Evolutionary conservation across 106 monocot genomes (phyloP), one percentile per base, ranked within the genome.

Genomic region (Narthecium ossifragum): DNA sequence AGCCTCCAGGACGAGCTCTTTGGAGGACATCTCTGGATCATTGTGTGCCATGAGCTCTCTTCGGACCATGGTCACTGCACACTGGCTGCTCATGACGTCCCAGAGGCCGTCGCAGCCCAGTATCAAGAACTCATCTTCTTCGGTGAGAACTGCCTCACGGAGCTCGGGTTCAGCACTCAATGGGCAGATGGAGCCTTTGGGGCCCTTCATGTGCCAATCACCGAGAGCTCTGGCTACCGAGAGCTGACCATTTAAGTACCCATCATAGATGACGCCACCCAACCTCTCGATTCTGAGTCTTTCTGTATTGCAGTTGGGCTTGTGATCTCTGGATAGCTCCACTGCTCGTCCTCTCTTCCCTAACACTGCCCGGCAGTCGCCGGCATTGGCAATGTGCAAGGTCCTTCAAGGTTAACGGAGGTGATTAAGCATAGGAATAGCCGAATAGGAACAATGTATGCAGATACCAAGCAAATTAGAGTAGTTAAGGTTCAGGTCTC

Each of bases 31-130:
- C 18, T 66, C 70, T 7, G 82, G 82, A 31, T 82, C 69, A 41
- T 82, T 82, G 46, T 82, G 77, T 12, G 9, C 50, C 82, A 82
- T 61, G 51, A 82, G 73, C 64, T 72, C 76, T 51, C 70, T 82
- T 46, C 82, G 49, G 2, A 50, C 82, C 34, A 82, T 82, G 1
- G 77, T 68, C 21, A 82, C 76, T 1, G 82, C 82, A 31, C 77
- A 77, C 34, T 82, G 82, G 39, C 77, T 82, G 62, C 69, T 82
- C 82, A 82, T 82, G 6, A 82, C 82, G 52, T 82, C 82, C 77
- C 82, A 82, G 13, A 82, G 61, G 26, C 82, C 77, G 6, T 82
- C 82, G 34, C 82, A 82, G 26, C 73, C 82, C 33, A 82, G 43
- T 48, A 82, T 70, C 33, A 82, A 29, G 55, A 82, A 82, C 60